Evolutionary conservation across 371 early-diverging fungal genomes (phyloP).

Genomic region (Mortierella sp.): DNA sequence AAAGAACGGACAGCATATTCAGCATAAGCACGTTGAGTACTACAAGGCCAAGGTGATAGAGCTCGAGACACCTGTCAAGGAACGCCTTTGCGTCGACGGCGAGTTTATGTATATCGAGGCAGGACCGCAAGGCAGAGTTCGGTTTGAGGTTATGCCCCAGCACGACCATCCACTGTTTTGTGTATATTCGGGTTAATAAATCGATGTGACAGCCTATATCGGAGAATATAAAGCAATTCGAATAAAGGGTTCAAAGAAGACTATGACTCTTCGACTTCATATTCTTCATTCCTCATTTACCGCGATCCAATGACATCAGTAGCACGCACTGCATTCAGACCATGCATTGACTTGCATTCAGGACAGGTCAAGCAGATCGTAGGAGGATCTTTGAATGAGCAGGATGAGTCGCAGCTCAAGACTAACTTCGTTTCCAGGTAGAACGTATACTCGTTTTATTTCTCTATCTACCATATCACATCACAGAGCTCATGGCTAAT

Average conservation of each 20-base stretch:
- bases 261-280: background rate
- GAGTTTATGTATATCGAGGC: slow-evolving; percentile 35
- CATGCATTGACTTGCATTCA: slow-evolving; percentile 96
- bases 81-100: slow-evolving; percentile 41
- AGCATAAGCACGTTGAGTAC: slow-evolving; percentile 28
- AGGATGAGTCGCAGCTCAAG: slow-evolving; percentile 69
- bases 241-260: no score
- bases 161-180: background rate
- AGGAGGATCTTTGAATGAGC: slow-evolving; percentile 88
- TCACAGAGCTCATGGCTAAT: no score
- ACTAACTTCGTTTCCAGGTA: slow-evolving; percentile 95
- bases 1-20: slow-evolving; percentile 24
- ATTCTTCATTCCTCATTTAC: background rate
- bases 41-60: slow-evolving; percentile 37
- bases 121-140: slow-evolving; percentile 23
- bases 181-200: no score
- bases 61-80: slow-evolving; percentile 14
- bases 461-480: no score
- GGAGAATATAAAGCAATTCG: no score
- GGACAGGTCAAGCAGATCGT: slow-evolving; percentile 99
- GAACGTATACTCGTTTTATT: no score
- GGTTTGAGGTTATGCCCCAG: slow-evolving; percentile 18
- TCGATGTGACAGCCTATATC: no score
- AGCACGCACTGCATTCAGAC: slow-evolving; percentile 83
- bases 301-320: slow-evolving; percentile 15